These are phyloP conservation scores for Ganoderma sp. DNA, from an alignment of 1,284 basidiomycete genomes.

Conservation along the genomic window DNA sequence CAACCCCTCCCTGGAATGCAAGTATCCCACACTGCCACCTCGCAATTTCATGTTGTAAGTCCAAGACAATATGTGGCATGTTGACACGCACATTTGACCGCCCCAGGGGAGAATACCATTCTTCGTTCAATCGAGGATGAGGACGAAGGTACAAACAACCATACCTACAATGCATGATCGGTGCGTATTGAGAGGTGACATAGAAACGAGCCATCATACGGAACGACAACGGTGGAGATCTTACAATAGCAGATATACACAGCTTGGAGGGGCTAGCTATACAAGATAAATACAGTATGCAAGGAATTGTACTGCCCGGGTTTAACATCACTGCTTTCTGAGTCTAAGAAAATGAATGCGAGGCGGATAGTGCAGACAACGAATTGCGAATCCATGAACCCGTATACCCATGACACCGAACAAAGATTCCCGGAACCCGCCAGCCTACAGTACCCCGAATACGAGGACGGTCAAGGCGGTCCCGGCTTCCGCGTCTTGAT, in stretches of 20 bases:
- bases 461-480: background rate
- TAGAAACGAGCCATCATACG: too few relatives aligned
- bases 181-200: too few relatives aligned
- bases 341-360: constrained; percentile 6
- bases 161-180: too few relatives aligned
- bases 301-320: background rate
- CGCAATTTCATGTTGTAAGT: too few relatives aligned
- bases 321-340: constrained; percentile 5
- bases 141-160: too few relatives aligned
- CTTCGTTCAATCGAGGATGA: too few relatives aligned
- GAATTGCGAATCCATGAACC: background rate
- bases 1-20: too few relatives aligned
- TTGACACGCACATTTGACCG: too few relatives aligned
- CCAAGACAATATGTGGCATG: too few relatives aligned
- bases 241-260: constrained; percentile 8
- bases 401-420: background rate
- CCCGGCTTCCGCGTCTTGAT: constrained; percentile 38
- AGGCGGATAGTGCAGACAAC: background rate
- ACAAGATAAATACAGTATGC: constrained; percentile 26
- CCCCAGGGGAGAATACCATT: too few relatives aligned
- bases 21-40: too few relatives aligned
- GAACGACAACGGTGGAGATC: too few relatives aligned
- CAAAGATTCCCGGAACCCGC: background rate
- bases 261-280: constrained; percentile 14
- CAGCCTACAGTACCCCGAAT: background rate